phyloP scores from a whole-genome alignment of 176 grass and related monocot genomes.

The Aegilops longissima region DNA sequence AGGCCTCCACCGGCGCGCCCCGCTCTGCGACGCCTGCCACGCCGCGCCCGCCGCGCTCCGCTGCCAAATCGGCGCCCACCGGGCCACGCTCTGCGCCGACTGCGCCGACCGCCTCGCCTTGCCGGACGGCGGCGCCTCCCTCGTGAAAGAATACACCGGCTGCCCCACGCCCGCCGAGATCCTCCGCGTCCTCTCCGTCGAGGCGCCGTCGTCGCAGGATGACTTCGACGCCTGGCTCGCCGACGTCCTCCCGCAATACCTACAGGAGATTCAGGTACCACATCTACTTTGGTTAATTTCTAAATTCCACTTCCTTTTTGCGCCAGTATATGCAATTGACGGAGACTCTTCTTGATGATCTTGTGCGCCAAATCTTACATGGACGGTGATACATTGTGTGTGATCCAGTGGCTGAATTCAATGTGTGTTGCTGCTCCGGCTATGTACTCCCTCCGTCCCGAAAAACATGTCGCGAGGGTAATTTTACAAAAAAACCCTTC shows the following conservation, averaged over 20 bases:
- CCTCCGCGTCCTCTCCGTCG: constrained; percentile 9
- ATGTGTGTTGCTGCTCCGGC: not conserved
- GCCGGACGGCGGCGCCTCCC: not conserved
- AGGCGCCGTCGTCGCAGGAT: not conserved
- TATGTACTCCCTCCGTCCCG: not conserved
- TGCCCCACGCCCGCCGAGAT: constrained; percentile 9
- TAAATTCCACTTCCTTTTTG: not conserved
- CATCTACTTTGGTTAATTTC: no score
- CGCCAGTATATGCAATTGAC: not conserved
- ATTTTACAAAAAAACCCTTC: no score
- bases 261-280: not conserved
- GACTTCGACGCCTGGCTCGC: constrained; percentile 22
- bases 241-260: not conserved
- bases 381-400: not conserved
- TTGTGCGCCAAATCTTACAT: not conserved
- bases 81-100: not conserved
- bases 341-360: not conserved
- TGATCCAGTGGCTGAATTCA: not conserved
- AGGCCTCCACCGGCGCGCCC: constrained; percentile 31
- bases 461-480: no score
- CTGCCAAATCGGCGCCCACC: not conserved
- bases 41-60: constrained; percentile 7
- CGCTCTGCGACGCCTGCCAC: constrained; percentile 50
- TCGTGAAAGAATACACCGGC: constrained; percentile 18
- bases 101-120: not conserved